phyloP scores from a whole-genome alignment of 495 filamentous ascomycete genomes.

The Bombardia bombarda region DNA sequence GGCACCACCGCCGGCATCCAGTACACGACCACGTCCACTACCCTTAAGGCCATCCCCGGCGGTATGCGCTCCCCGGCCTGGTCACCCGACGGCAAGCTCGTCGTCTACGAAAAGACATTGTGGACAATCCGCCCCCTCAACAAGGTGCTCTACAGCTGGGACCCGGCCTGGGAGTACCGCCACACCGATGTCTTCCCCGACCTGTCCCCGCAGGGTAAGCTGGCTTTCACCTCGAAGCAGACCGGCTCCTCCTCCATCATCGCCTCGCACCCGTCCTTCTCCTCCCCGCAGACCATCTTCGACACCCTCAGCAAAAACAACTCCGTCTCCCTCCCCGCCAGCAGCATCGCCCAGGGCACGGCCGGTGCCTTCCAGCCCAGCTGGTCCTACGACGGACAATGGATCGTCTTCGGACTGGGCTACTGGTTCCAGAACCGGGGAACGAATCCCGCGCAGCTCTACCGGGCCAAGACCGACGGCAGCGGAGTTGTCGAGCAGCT shows the following conservation, averaged over 20 bases:
- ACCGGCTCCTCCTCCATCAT: background rate
- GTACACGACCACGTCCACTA: background rate
- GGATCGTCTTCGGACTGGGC: background rate
- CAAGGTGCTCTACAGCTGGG: background rate
- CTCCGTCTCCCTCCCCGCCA: background rate
- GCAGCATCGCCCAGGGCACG: background rate
- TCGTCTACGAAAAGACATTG: background rate
- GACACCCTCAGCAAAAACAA: background rate
- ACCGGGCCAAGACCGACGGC: background rate
- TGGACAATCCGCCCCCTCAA: background rate
- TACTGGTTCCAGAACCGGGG: slow-evolving; percentile 1
- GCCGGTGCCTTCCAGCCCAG: background rate
- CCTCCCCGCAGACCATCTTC: background rate
- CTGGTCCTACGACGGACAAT: background rate
- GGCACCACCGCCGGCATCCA: background rate
- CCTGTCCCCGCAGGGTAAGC: background rate
- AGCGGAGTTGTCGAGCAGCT: background rate
- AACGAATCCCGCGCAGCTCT: background rate
- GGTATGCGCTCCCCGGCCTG: background rate
- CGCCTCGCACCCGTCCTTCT: background rate
- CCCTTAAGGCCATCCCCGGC: background rate
- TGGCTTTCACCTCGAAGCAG: background rate
- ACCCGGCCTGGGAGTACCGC: background rate
- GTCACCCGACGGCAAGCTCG: background rate
- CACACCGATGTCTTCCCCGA: background rate